Percentiles rank a stretch among this genome's conserved stretches.
Conservation (phyloP, 306 rosid genomes). For the Purshia tridentata region DNA sequence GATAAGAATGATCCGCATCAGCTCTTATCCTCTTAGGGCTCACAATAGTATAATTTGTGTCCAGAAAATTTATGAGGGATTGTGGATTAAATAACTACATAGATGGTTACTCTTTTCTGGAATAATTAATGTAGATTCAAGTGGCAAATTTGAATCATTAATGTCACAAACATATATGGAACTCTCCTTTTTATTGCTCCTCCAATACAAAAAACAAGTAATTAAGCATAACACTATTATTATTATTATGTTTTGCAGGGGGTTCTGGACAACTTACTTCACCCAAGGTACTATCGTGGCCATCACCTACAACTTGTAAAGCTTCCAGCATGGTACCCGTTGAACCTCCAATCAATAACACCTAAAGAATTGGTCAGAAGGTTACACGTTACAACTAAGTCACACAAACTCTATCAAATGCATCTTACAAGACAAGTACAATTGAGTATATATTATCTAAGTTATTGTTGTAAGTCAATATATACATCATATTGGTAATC, state of each 20-base stretch:
- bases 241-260: background rate
- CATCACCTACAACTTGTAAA: constrained; percentile 84
- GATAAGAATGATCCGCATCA: constrained; percentile 1
- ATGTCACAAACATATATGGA: background rate
- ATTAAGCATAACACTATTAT: background rate
- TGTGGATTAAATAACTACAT: background rate
- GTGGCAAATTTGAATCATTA: background rate
- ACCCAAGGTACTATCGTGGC: constrained; percentile 50
- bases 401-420: background rate
- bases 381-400: constrained; percentile 9
- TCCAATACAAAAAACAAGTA: constrained; percentile 9
- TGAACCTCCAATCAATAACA: constrained; percentile 94
- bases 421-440: background rate
- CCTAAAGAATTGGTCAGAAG: constrained; percentile 49
- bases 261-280: constrained; percentile 52
- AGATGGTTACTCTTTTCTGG: background rate
- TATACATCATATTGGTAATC: background rate
- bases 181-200: background rate
- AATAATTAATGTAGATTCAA: background rate
- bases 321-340: constrained; percentile 97
- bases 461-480: background rate
- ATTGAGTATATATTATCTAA: background rate
- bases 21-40: background rate
- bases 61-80: background rate
- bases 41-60: background rate